Base-by-base conservation (phyloP, 768 basidiomycete species). In the Boletus bicolor region DNA sequence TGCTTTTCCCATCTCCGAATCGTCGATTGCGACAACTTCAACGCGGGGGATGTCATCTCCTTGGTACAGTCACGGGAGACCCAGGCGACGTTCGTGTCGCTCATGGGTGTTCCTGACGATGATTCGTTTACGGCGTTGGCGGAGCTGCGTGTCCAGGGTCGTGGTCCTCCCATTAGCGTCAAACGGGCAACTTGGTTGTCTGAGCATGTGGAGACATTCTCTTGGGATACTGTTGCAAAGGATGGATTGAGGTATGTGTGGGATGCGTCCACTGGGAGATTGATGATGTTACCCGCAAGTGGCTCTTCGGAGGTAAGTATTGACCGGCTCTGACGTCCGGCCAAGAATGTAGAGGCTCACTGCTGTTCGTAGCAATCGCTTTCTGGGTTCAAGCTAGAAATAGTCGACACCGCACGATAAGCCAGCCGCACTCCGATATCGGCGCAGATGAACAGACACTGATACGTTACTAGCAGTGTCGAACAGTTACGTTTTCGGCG, bases 201-300 rank as follows among this genome's bases (percentile, higher is more conserved):
- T 7, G 35, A 42, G n/a, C 57, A 60, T 50, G 44, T 60, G 24
- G 35, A 12, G 5, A 19, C 17, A 17, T 60, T 60, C 9, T 46
- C 39, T 14, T 60, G 57, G 58, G 52, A 60, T 32, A 59, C 57
- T 0, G 39, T 59, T 26, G 48, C 51, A 1, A 59, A n/a, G 44
- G 51, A 60, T 21, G 51, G 58, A 0, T 7, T 43, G 26, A 52
- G 39, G 51, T 60, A 59, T 10, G 12, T 50, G 30, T 60, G 58
- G 58, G 48, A 60, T 32, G 46, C 36, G 14, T 46, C 50, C 14
- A 11, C 14, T 0, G 36, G 28, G 30, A 46, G 19, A 12, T 38
- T 58, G 44, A 53, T 24, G 39, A 7, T 9, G 17, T 19, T 36
- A 9, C 24, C 57, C 11, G 15, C 47, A 6, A 38, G 17, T 21